Base-by-base conservation (phyloP, 768 basidiomycete species). In the Termitomyces heimii region DNA sequence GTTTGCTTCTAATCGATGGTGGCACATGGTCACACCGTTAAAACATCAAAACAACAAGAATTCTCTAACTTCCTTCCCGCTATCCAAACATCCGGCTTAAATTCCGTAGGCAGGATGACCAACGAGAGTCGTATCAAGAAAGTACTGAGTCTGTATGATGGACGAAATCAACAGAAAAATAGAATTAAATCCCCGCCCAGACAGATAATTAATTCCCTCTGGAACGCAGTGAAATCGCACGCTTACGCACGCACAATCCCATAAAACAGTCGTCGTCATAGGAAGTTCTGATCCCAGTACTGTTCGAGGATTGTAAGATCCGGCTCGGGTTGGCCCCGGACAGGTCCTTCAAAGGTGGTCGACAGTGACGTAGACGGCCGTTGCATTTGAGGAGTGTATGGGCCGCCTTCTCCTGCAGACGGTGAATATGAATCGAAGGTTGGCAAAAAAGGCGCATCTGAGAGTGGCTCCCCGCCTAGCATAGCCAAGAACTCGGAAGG, bases 381-480 rank as follows among this genome's bases (percentile, higher is more conserved):
- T 45, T 54, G 54, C 24, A 46, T 43, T 42, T 4, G 44, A 6
- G 54, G 58, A 50, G 54, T 56, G 52, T 49, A 61, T 18, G 57
- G 43, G 28, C 47, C 32, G 22, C 37, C 46, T 24, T 55, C 60
- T n/a, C 37, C 39, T 28, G 24, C 37, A 28, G 58, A 48, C 1
- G 54, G 62, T 9, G 57, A 59, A 31, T 58, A 53, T 28, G 57
- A 60, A 40, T 62, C 60, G 40, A 65, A 65, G 14, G 66, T 61
- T 18, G 64, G 64, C n/a, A 67, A 63, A 65, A 71, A 77, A 37
- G 76, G 77, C 14, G 70, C 67, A 55, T 75, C 66, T 12, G 75
- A 68, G 35, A 78, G 67, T 43, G 72, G 70, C 52, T 76, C 70
- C 20, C 77, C 77, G 29, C 73, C 71, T 24, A 73, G 64, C 73